Base-by-base conservation (phyloP, 768 basidiomycete species). In the Phylloporus arenicola region DNA sequence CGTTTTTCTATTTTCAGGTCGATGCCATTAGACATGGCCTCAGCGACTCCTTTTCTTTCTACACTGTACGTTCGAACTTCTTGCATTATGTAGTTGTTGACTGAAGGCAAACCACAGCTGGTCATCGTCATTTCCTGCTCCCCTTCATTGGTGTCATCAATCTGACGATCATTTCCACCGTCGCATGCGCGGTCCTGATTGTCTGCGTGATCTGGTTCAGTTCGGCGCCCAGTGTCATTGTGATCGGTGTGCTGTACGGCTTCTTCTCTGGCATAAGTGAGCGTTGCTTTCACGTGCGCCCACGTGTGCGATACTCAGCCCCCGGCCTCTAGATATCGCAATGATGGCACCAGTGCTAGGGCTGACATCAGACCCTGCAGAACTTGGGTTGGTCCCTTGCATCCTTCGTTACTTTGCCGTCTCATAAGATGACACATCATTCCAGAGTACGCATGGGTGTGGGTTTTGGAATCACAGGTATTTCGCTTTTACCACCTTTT, bases 1-100 rank as follows among this genome's bases (percentile, higher is more conserved):
- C 81, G 0, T 70, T 77, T 37, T 83, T 80, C 61, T 84, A 80
- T 60, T 65, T 84, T 17, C 83, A 84, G 54, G 58, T 82, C 7
- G 74, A 79, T 42, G 72, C 81, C 3, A 70, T 80, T 17, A 68
- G 69, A 48, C 79, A 78, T 42, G 76, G 76, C 3, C 65, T 81
- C 24, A 58, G 65, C 37, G 48, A 67, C 1, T 65, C 64, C 20
- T 65, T 84, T 16, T 73, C 82, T 0, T 82, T 82, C 55, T 80
- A 81, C 56, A 72, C 72, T 22, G 80, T 80, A 50, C 35, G 61
- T 48, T 13, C 11, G 16, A 13, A n/a, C 9, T 20, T 17, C 11
- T 37, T 30, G 24, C 29, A 20, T 35, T 27, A 4, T 24, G 16
- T 44, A 5, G 27, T 8, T 8, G 27, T 10, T 9, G 27, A 43